Base-by-base conservation (phyloP, 345 rosid genomes). In the Leavenworthia alabamica region DNA sequence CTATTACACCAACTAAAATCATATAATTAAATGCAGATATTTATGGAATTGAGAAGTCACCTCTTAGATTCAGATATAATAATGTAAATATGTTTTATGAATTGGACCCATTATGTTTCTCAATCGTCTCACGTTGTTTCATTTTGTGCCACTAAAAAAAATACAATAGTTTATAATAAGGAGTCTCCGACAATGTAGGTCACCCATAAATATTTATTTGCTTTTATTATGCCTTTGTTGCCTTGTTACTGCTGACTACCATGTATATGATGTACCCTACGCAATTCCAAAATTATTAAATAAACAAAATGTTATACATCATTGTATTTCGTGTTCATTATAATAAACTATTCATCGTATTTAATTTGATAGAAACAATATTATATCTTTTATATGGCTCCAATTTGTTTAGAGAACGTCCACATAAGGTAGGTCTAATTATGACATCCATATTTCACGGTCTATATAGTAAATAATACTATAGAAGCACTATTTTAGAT, bases 111-210 rank as follows among this genome's bases (percentile, higher is more conserved):
- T 39, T 3, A 62, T 55, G 62, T 69, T 56, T 54, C 35, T 1
- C 58, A 55, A 62, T 62, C 69, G 69, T 70, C 69, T 70, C 57
- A 70, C 68, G 69, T 70, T 70, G 74, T 70, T 33, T 47, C 52
- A 47, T 55, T 70, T 28, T 55, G 68, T 70, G 15, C 74, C 74
- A 70, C 64, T 46, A 62, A 23, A 62, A n/a, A n/a, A 70, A 11
- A 62, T 54, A 70, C 57, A 27, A 53, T 70, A 15, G 68, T 56
- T 62, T 70, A 70, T 55, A 11, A 47, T 62, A 47, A 55, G 74
- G 74, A 70, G 62, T 70, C 69, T 54, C 74, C 74, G 74, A 70
- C 74, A 70, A 39, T 2, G 52, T 62, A 70, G 56, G 69, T 62
- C 69, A 62, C 44, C n/a, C 62, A 55, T 70, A 62, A n/a, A 20